Base-by-base conservation (phyloP, 2,329 filamentous ascomycete genomes). In the Colletotrichum coccodes region DNA sequence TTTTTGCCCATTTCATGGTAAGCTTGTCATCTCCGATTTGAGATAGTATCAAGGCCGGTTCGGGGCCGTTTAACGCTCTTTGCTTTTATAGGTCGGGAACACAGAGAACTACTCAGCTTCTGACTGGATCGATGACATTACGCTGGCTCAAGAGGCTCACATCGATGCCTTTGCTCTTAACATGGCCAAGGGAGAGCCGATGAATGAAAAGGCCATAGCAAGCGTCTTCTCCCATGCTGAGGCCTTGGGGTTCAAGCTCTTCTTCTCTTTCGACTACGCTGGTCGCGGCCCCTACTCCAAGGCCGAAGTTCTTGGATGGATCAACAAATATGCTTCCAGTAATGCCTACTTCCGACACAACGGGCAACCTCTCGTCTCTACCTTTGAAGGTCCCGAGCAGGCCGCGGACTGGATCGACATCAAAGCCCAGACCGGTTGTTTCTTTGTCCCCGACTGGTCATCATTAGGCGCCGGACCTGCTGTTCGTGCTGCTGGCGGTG, bases 371-470 rank as follows among this genome's bases (percentile, higher is more conserved):
- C 73, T 83, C 4, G 78, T 80, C 0, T 80, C 79, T 1, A 83
- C 81, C 3, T 83, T 83, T 58, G 82, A 86, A 72, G 85, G 85
- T 1, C 69, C 80, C 4, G 72, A 76, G 14, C 78, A 77, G 8
- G 76, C 76, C 6, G 70, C 74, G 3, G 83, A 86, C 71, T 86
- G 84, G 84, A 26, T 60, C 9, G 71, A 69, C 2, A 83, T 85
- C 74, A 85, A 40, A 12, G 18, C 12, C 12, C 73, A 85, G 82
- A 65, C 71, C 72, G 14, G 74, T 16, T 79, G 79, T 62, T 82
- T 82, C 71, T 81, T 84, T 60, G 78, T 86, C 0, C 85, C 85
- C 0, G 80, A 83, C 53, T 86, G 79, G 77, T 77, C 79, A 0
- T 80, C 77, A 32, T 71, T 80, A 9, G 82, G 82, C 8, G 75